A percentile compares a stretch with the other conserved stretches of the same genome.
phyloP scores from a whole-genome alignment of 176 grass and related monocot genomes.

The Carex cristatella region DNA sequence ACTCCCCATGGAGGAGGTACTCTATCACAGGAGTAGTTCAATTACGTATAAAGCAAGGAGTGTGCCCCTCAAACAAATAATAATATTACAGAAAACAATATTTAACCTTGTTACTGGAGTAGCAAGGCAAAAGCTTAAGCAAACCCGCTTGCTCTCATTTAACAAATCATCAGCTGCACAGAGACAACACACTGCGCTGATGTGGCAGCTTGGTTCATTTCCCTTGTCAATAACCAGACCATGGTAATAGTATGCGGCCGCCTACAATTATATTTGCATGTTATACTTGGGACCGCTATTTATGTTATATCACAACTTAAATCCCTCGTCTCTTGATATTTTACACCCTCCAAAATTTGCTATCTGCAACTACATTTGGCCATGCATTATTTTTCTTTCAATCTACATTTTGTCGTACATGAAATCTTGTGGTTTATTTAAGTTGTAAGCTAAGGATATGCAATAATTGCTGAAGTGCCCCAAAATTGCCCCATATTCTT shows the following conservation, averaged over 20 bases:
- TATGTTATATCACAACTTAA: neutral
- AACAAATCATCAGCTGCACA: slow-evolving; percentile 76
- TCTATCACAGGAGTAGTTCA: slow-evolving; percentile 31
- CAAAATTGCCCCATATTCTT: neutral
- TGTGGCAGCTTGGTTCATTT: slow-evolving; percentile 49
- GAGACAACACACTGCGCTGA: slow-evolving; percentile 74
- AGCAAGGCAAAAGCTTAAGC: slow-evolving; percentile 84
- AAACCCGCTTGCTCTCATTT: slow-evolving; percentile 68
- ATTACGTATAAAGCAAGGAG: neutral
- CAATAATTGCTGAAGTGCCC: neutral
- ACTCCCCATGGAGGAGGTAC: slow-evolving; percentile 80
- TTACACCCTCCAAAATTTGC: neutral
- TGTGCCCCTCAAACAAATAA: neutral
- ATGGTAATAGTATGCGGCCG: slow-evolving; percentile 86
- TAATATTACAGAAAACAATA: neutral
- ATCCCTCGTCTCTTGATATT: neutral
- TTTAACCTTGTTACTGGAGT: slow-evolving; percentile 33
- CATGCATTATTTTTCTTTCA: neutral
- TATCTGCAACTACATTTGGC: neutral
- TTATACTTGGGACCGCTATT: neutral
- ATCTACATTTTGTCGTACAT: neutral
- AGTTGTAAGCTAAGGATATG: neutral
- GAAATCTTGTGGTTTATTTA: neutral
- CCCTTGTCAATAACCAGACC: slow-evolving; percentile 76
- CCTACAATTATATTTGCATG: slow-evolving; percentile 32